Base-by-base conservation (phyloP, 2,329 filamentous ascomycete species). In the Talaromyces pinophilus region DNA sequence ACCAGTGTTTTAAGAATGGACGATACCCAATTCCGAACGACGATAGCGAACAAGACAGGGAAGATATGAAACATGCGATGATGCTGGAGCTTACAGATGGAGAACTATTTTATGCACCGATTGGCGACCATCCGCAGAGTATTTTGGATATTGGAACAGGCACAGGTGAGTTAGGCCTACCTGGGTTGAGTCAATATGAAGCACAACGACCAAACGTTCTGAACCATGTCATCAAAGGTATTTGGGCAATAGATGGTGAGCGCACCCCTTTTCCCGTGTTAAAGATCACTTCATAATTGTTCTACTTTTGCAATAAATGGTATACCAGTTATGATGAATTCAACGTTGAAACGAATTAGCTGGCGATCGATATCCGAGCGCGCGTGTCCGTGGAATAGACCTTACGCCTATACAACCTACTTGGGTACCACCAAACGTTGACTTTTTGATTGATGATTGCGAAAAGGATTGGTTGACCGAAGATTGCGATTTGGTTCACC, bases 361-460 rank as follows among this genome's bases (percentile, higher is more conserved):
- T 25, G 63, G 57, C 22, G 63, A 65, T 46, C 57, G 63, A 54
- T 65, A 60, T 38, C 63, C 63, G 8, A 65, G 63, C 46, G 63
- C 63, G 15, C 63, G 30, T 35, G 71, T 78, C n/a, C 69, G 77
- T n/a, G 88, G 87, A 42, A 88, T 86, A 6, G 66, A 67, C 28
- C 59, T 65, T 22, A 61, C 62, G 33, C 66, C 66, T 2, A 62
- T 67, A 22, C 66, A 67, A 46, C 66, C 66, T 13, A 19, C 38
- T 13, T 67, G 66, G 66, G 63, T 65, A 3, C 66, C 66, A 35
- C 66, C 66, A 2, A 67, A 67, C n/a, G 63, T 65, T 30, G 55
- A 67, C 22, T 67, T 67, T 25, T 40, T 65, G 28, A 62, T 67
- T 30, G 66, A 67, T 19, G 59, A 67, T 15, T 62, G 62, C 19